Evolutionary conservation across 2,329 filamentous ascomycete species (phyloP).

Genomic region (Aspergillus flavus): DNA sequence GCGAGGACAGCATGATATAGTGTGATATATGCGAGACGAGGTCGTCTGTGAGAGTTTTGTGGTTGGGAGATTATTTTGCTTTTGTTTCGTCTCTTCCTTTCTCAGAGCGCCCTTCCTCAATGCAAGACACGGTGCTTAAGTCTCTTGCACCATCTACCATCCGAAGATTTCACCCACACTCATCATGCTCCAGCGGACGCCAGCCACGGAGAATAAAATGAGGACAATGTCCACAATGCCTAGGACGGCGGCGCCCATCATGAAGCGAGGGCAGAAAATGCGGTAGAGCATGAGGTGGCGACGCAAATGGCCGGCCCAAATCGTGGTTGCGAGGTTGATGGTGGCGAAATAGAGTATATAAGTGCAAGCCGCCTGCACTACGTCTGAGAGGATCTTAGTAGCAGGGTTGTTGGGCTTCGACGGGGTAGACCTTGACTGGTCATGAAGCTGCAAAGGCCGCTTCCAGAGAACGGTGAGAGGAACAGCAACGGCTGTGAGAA

Average conservation of each 20-base stretch:
- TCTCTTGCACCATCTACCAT: slow-evolving; percentile 51
- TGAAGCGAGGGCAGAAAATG: slow-evolving; percentile 88
- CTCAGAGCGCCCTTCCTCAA: not conserved
- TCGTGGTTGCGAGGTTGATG: slow-evolving; percentile 80
- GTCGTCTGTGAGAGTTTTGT: not conserved
- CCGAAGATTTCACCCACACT: slow-evolving; percentile 90
- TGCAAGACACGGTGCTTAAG: not conserved
- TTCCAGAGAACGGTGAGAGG: slow-evolving; percentile 90
- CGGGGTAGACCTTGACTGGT: slow-evolving; percentile 31
- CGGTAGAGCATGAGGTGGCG: slow-evolving; percentile 96
- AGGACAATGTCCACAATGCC: slow-evolving; percentile 76
- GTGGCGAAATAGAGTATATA: slow-evolving; percentile 83
- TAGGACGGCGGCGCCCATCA: slow-evolving; percentile 74
- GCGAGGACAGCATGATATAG: not conserved
- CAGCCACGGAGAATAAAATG: slow-evolving; percentile 70
- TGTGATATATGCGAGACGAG: not conserved
- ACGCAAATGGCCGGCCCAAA: slow-evolving; percentile 84
- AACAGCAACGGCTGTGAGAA: slow-evolving; percentile 76
- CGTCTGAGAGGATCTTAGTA: slow-evolving; percentile 62
- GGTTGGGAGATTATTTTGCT: not conserved
- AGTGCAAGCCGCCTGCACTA: slow-evolving; percentile 70
- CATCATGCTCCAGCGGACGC: slow-evolving; percentile 73
- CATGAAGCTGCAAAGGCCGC: slow-evolving; percentile 71
- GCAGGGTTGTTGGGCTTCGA: slow-evolving; percentile 30
- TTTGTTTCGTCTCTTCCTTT: not conserved